Percentiles rank a stretch among this genome's conserved stretches.
phyloP scores from a whole-genome alignment of 176 grass and related monocot genomes.

The Luzula sylvatica region DNA sequence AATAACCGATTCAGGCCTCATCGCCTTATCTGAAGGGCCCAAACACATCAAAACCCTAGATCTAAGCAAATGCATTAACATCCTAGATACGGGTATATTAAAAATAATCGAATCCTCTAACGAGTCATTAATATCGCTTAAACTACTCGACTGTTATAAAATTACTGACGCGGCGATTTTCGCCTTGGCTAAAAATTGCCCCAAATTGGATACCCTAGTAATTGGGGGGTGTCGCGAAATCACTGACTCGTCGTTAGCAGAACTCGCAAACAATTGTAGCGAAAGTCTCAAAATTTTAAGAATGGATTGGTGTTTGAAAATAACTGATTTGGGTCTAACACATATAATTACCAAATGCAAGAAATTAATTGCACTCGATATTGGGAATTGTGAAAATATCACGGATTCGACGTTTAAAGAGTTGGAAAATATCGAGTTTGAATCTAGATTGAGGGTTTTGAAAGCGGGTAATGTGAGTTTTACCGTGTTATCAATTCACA shows the following conservation, averaged over 20 bases:
- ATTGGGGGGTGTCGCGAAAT: constrained; percentile 61
- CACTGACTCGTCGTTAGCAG: constrained; percentile 47
- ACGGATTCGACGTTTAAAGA: constrained; percentile 47
- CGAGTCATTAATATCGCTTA: constrained; percentile 48
- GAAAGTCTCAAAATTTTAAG: constrained; percentile 42
- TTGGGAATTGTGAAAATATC: constrained; percentile 58
- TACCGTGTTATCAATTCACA: constrained; percentile 25
- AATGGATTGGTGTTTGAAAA: constrained; percentile 62
- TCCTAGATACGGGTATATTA: constrained; percentile 54
- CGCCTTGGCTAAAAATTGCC: constrained; percentile 51
- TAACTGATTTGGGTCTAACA: constrained; percentile 47
- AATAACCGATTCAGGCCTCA: constrained; percentile 66
- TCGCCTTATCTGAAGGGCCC: constrained; percentile 50
- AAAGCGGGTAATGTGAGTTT: constrained; percentile 43
- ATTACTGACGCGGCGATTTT: constrained; percentile 53
- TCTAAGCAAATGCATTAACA: constrained; percentile 78
- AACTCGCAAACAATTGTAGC: constrained; percentile 40
- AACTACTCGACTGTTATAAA: constrained; percentile 60
- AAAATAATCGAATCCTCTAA: constrained; percentile 51
- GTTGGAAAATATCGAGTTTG: constrained; percentile 16
- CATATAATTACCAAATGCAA: constrained; percentile 50
- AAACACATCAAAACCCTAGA: constrained; percentile 51
- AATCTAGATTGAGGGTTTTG: constrained; percentile 38
- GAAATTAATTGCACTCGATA: constrained; percentile 60
- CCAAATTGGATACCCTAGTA: constrained; percentile 51